Percentiles rank a stretch among this genome's conserved stretches.
Conservation (phyloP, 2,329 filamentous ascomycete genomes). For the Zymoseptoria pseudotritici region DNA sequence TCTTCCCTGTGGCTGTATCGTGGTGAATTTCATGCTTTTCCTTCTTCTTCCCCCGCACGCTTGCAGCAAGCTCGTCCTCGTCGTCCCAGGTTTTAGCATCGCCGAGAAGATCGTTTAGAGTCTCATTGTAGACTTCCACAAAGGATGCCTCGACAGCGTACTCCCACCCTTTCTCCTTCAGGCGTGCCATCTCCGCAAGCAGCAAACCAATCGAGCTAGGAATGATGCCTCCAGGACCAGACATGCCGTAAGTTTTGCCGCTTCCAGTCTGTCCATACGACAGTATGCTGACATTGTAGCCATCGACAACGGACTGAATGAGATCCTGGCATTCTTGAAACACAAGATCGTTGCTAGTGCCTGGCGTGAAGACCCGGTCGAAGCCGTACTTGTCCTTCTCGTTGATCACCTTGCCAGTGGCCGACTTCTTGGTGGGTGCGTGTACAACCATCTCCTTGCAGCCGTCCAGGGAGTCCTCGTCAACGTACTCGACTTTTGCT, state of each 20-base stretch:
- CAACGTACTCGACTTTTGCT: constrained; percentile 72
- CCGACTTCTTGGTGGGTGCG: constrained; percentile 76
- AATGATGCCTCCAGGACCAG: constrained; percentile 84
- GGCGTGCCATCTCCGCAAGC: constrained; percentile 73
- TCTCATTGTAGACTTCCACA: constrained; percentile 97
- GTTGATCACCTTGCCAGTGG: constrained; percentile 65
- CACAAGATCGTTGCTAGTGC: constrained; percentile 71
- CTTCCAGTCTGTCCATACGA: constrained; percentile 97
- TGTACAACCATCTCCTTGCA: constrained; percentile 79
- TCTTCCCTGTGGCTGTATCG: constrained; percentile 73
- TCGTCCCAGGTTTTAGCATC: constrained; percentile 58
- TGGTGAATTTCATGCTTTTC: constrained; percentile 87
- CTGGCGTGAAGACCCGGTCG: constrained; percentile 81
- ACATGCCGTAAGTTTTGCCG: constrained; percentile 97
- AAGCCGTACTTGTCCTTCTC: constrained; percentile 84
- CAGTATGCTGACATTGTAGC: constrained; percentile 98
- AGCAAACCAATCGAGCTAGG: constrained; percentile 89
- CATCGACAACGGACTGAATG: constrained; percentile 90
- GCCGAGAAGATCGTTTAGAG: constrained; percentile 81
- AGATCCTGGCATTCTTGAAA: constrained; percentile 96
- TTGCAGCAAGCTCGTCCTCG: constrained; percentile 22
- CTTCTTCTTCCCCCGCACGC: constrained; percentile 39
- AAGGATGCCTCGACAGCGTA: constrained; percentile 95
- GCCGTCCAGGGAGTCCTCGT: constrained; percentile 59
- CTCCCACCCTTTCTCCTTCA: constrained; percentile 86